Evolutionary conservation across 148 eudicot genomes (phyloP).

Genomic region (Amaranthus palmeri): DNA sequence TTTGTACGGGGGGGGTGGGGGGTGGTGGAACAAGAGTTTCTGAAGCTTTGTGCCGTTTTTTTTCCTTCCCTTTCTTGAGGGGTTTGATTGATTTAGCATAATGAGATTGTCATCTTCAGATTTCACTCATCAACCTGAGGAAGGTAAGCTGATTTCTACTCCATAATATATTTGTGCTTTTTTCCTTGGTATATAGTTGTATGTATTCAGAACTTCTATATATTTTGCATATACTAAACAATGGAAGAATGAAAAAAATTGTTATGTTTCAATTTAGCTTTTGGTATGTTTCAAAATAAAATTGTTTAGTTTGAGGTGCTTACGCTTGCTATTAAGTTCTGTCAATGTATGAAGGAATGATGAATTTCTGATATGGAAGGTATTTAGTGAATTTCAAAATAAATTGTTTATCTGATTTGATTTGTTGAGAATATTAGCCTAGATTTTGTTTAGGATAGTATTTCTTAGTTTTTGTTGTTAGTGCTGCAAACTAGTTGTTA

Average conservation of each 20-base stretch:
- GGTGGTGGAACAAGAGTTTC: not conserved
- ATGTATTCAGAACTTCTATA: not conserved
- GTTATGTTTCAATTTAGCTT: not conserved
- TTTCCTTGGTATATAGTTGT: not conserved
- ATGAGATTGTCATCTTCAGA: conserved; percentile 37
- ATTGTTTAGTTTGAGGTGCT: not conserved
- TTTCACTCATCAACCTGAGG: conserved; percentile 39
- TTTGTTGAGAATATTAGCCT: not conserved
- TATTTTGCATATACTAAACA: not conserved
- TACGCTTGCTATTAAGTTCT: not conserved
- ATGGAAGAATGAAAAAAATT: not conserved
- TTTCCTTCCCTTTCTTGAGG: conserved; percentile 2
- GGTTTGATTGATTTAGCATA: conserved; percentile 24
- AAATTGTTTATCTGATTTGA: not conserved
- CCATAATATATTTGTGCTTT: not conserved
- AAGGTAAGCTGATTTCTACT: conserved; percentile 26
- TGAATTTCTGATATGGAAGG: too few relatives aligned
- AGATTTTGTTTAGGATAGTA: not conserved
- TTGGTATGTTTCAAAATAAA: not conserved
- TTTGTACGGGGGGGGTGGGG: not conserved
- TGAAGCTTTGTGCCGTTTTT: not conserved
- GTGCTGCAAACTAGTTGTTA: not conserved
- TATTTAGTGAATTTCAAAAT: too few relatives aligned
- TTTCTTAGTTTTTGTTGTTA: not conserved
- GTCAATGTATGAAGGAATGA: not conserved